Percentiles rank a stretch among this genome's conserved stretches.
Conservation (phyloP, 1,139 yeast species). For the Arxiozyma heterogenica region DNA sequence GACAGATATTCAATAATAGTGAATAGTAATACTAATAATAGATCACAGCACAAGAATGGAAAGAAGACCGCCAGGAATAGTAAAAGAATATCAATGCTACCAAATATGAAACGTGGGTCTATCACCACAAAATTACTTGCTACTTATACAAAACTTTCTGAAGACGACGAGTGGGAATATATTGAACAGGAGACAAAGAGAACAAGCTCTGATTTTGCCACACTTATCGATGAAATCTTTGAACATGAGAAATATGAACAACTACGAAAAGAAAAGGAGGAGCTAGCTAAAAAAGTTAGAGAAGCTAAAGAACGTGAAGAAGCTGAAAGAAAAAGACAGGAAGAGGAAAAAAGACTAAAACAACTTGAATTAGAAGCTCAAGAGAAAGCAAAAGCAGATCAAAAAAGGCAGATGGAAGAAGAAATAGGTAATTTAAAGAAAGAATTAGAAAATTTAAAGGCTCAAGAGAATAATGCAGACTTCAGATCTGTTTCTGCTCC, state of each 20-base stretch:
- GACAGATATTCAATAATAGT: constrained; percentile 20
- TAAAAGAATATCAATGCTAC: constrained; percentile 31
- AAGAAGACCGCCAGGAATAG: constrained; percentile 26
- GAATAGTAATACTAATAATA: constrained; percentile 26
- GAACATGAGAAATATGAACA: constrained; percentile 55
- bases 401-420: constrained; percentile 21
- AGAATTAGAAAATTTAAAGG: constrained; percentile 13
- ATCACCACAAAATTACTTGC: constrained; percentile 60
- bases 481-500: constrained; percentile 35
- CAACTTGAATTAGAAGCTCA: constrained; percentile 13
- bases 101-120: constrained; percentile 52
- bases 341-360: constrained; percentile 15
- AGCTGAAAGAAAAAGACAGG: constrained; percentile 37
- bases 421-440: constrained; percentile 22
- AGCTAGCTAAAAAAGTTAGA: constrained; percentile 33
- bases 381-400: constrained; percentile 13
- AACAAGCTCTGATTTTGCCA: constrained; percentile 69
- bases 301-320: constrained; percentile 45
- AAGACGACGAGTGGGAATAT: constrained; percentile 61
- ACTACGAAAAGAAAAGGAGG: constrained; percentile 43
- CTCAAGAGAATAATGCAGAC: constrained; percentile 8
- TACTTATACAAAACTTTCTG: constrained; percentile 60
- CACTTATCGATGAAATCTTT: constrained; percentile 66
- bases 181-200: constrained; percentile 67
- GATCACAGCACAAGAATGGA: constrained; percentile 13